Conservation (phyloP, 352 stramenopile species). For the Phytopythium montanum region DNA sequence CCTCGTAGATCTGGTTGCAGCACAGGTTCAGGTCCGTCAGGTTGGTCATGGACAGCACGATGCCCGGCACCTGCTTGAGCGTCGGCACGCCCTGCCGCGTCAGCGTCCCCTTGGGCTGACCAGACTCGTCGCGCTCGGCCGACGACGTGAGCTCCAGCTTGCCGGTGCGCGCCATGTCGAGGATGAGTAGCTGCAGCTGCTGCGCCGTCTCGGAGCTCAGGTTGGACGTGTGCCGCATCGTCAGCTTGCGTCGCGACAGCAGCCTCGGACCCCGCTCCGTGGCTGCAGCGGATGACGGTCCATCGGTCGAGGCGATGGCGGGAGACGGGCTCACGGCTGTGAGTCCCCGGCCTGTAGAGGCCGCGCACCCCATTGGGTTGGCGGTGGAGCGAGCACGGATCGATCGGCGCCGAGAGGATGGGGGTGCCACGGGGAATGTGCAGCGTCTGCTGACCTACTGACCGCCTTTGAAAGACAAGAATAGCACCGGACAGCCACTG, state of each 20-base stretch:
- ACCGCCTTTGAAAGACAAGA: no score
- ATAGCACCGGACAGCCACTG: no score
- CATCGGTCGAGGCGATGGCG: background rate
- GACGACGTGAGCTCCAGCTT: constrained; percentile 63
- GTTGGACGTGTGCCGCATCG: constrained; percentile 29
- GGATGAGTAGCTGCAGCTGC: constrained; percentile 34
- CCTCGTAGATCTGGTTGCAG: constrained; percentile 53
- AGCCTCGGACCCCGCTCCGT: constrained; percentile 6
- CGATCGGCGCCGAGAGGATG: no score
- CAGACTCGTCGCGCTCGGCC: constrained; percentile 33
- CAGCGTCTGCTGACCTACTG: no score
- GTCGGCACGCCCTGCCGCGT: constrained; percentile 41
- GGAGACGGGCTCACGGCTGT: background rate
- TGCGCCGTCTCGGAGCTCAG: constrained; percentile 25
- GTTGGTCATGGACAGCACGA: constrained; percentile 55
- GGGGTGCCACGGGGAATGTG: no score
- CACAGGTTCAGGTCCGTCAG: constrained; percentile 61
- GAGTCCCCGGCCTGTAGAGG: constrained; percentile 14
- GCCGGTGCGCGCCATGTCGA: constrained; percentile 46
- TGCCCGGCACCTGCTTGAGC: constrained; percentile 44
- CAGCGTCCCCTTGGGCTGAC: constrained; percentile 39
- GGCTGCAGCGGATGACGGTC: background rate
- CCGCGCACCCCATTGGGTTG: constrained; percentile 19
- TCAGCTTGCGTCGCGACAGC: constrained; percentile 25
- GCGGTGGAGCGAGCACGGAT: background rate